These are phyloP conservation scores for Chlorella sp. DNA, from an alignment of 139 green algal species.

Conservation along the genomic window DNA sequence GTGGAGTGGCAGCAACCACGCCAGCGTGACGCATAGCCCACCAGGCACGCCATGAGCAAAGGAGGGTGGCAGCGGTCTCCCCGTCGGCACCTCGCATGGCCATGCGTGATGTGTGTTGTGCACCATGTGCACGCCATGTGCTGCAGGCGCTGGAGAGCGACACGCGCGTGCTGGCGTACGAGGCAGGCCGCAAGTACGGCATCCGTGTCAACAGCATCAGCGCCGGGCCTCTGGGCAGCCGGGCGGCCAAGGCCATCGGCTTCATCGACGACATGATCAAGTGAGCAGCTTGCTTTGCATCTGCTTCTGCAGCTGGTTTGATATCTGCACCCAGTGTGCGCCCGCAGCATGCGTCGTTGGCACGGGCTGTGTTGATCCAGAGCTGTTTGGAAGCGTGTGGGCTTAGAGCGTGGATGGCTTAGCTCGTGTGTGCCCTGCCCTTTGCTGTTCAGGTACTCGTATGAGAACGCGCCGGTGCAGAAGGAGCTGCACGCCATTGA, in stretches of 20 bases:
- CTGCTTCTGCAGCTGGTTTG: not conserved
- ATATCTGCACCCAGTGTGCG: too few species aligned
- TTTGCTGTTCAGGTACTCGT: conserved; percentile 58
- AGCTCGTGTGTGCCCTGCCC: not conserved
- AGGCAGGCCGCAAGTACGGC: conserved; percentile 90
- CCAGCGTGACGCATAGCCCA: too few species aligned
- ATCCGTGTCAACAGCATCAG: conserved; percentile 86
- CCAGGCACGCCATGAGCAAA: not conserved
- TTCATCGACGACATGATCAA: conserved; percentile 99
- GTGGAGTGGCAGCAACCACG: too few species aligned
- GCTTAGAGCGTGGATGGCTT: not conserved
- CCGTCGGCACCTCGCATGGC: not conserved
- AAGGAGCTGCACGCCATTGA: conserved; percentile 86
- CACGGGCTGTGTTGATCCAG: not conserved
- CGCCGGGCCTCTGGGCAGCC: conserved; percentile 83
- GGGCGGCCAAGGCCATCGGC: conserved; percentile 95
- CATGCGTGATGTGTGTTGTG: not conserved
- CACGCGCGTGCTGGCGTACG: conserved; percentile 93
- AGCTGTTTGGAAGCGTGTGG: not conserved
- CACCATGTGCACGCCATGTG: not conserved
- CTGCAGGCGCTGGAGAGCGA: conserved; percentile 91
- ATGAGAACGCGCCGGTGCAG: conserved; percentile 90
- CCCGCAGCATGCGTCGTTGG: too few species aligned
- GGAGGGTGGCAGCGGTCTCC: too few species aligned
- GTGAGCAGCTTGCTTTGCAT: conserved; percentile 27